phyloP scores from a whole-genome alignment of 176 grass and related monocot genomes.

The Musa troglodytarum region DNA sequence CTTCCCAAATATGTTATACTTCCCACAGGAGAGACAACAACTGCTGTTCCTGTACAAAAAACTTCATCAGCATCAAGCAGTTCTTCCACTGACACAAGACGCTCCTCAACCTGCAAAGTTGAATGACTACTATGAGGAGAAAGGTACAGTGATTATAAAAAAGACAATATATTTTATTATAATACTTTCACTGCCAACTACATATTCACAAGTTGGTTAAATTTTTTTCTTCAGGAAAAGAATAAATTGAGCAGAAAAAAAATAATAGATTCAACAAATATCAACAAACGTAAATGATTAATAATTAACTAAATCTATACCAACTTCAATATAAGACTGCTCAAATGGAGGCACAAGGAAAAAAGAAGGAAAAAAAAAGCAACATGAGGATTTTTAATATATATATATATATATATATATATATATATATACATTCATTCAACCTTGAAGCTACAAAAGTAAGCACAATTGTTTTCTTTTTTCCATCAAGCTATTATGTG shows the following conservation, averaged over 20 bases:
- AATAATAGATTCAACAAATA: not conserved
- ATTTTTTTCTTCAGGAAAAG: too few relatives aligned
- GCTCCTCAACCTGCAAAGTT: conserved; percentile 63
- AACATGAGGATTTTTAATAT: not conserved
- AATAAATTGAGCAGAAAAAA: too few relatives aligned
- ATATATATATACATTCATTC: not conserved
- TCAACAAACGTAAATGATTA: not conserved
- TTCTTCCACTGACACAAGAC: conserved; percentile 65
- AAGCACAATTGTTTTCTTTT: not conserved
- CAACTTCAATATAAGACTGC: not conserved
- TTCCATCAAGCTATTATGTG: not conserved
- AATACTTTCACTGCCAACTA: too few relatives aligned
- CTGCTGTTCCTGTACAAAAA: conserved; percentile 85
- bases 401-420: too few relatives aligned
- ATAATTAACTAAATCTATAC: not conserved
- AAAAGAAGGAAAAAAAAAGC: not conserved
- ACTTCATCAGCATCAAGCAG: conserved; percentile 86
- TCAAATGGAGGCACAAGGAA: not conserved
- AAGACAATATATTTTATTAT: too few relatives aligned
- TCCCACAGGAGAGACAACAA: conserved; percentile 82
- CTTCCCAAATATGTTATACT: conserved; percentile 85
- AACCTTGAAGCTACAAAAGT: not conserved
- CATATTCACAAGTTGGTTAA: too few relatives aligned
- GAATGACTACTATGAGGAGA: not conserved
- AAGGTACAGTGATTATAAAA: not conserved